Evolutionary conservation across 177 flowering plant genomes (phyloP), one percentile per base, ranked within the genome.

Genomic region (Vitis hybrid): DNA sequence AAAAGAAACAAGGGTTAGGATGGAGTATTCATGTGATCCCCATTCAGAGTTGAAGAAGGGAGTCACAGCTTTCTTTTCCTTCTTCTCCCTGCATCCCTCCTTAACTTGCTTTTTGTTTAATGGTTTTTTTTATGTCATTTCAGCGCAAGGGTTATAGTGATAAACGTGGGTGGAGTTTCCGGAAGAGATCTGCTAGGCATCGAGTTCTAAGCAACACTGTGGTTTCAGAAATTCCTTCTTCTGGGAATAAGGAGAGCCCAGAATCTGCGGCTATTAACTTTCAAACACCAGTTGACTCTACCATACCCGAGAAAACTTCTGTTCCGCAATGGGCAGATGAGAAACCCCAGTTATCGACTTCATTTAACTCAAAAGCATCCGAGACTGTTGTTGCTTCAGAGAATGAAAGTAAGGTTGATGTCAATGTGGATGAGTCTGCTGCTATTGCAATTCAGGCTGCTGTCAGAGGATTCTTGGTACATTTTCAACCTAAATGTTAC

Each of bases 121-220:
- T 66, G 26, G 31, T 61, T 6, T 5, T 56, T 49, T 76, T 60
- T 21, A 31, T 64, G 60, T 72, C 61, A 60, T 73, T 77, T 9
- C 83, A 90, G 95, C 71, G 68, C 65, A 89, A 88, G 79, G 76
- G 71, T 50, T 80, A 91, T 21, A 70, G 81, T 83, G 93, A 86
- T 52, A 91, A 87, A 64, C 82, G 91, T 18, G 78, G 96, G 31
- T 95, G 98, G 98, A 91, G 94, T 81, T 95, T 95, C 81, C 79
- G 98, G 52, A 91, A 91, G 81, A 90, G 81, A 81, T 88, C 97
- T 67, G 81, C 91, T 6, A 81, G 87, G 65, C 92, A 95, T 74
- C 87, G 90, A 62, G 92, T 83, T 62, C 82, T 93, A 60, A 88
- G 85, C 79, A 90, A 90, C 78, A 78, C 78, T 72, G 87, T 79